Evolutionary conservation across 208 protist species (phyloP), one percentile per base, ranked within the genome.

Genomic region (Acanthamoeba triangularis): DNA sequence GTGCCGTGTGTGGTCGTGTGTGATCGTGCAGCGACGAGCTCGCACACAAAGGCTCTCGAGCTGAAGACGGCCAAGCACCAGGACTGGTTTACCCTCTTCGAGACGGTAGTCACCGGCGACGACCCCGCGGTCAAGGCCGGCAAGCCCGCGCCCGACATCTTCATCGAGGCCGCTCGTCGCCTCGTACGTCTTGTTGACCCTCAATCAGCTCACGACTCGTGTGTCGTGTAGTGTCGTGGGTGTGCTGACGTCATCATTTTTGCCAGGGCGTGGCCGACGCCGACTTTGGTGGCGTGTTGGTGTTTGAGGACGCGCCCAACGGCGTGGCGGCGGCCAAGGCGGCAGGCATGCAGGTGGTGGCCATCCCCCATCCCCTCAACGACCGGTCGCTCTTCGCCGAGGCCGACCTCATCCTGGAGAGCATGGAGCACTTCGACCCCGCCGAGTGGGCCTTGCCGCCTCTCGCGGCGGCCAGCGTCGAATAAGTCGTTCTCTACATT

Each of bases 121-220:
- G 96, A 97, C 44, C 20, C 25, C 23, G 41, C 25, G 25, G 37
- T 97, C 25, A 94, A 95, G 65, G 11, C 23, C 30, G 96, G 96
- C 35, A 97, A 97, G 90, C 96, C 96, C 49, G 65, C 85, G 25
- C 96, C 96, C 4, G 96, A 97, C 85, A 97, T 97, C n/a, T 97
- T 96, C 54, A 28, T 97, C 37, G 37, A 28, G 35, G 82, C 93
- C 33, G 96, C 96, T 52, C 95, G 93, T 41, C 63, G 90, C 11
- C 35, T 96, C 28, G 61, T 67, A 30, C 61, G 61, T 28, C 28
- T 67, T 47, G 44, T 47, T 47, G 5, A 13, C 37, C 3, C 44
- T 47, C 2, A 47, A 3, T 47, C 5, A 2, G 7, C 7, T 67
- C 61, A 30, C 61, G 1, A 4, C 61, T 30, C 25, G 28, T 30